Base-by-base conservation (phyloP, 2,329 filamentous ascomycete species). In the Penicillium sp. region DNA sequence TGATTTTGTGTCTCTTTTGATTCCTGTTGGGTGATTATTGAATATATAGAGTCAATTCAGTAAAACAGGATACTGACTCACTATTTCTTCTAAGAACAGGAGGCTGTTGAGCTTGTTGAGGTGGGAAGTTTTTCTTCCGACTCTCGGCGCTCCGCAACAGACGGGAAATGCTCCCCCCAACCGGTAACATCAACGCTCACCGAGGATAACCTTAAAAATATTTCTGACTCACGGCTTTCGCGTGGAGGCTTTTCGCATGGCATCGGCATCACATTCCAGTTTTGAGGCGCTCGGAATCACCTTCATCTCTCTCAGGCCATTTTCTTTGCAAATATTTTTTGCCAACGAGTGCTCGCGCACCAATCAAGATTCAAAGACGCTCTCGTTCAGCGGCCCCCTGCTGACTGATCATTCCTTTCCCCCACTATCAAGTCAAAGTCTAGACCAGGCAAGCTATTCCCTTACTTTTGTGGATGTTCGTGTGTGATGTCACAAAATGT, bases 181-280 rank as follows among this genome's bases (percentile, higher is more conserved):
- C 65, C 52, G 45, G 51, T 42, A 52, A 58, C 30, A 38, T 25
- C 42, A 48, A 33, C 28, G 14, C 65, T 66, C 65, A 66, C 67
- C 67, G 65, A 64, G 58, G 49, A 68, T 65, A 65, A 68, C 61
- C 60, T 63, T 63, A 60, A 54, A 60, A 54, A 19, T 25, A 7
- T 10, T 7, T 51, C 51, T 37, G 52, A 59, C 57, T 55, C 52
- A 42, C 25, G n/a, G 37, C 19, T 49, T n/a, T n/a, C 52, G 5
- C 6, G 16, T 42, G 52, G 38, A 42, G n/a, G 6, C 40, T 10
- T 45, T 30, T 45, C 25, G 25, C 40, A 45, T 42, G 16, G 25
- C 25, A 35, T 43, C 38, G 51, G 28, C 33, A 14, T 43, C 35
- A 49, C 25, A 30, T 25, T 30, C 2, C 25, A 28, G 8, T 43